phyloP scores from a whole-genome alignment of 495 filamentous ascomycete species.

The Aspergillus ellipticus region DNA sequence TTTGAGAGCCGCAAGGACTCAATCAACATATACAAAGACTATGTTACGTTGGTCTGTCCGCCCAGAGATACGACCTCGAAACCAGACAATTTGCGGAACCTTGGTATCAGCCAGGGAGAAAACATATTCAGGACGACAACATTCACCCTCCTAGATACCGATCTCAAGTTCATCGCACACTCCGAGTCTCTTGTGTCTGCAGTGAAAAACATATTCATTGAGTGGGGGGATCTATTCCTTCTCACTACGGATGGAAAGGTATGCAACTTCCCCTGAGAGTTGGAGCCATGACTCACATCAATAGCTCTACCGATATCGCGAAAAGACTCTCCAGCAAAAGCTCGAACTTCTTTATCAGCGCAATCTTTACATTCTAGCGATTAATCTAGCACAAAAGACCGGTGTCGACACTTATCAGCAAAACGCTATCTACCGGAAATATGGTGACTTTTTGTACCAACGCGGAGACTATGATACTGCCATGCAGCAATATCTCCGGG shows the following conservation, averaged over 20 bases:
- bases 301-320: slow-evolving; percentile 83
- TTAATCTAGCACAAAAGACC: slow-evolving; percentile 87
- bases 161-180: slow-evolving; percentile 86
- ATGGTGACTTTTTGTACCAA: slow-evolving; percentile 94
- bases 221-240: slow-evolving; percentile 90
- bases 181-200: slow-evolving; percentile 77
- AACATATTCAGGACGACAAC: slow-evolving; percentile 76
- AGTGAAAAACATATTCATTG: slow-evolving; percentile 73
- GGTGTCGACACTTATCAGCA: slow-evolving; percentile 74
- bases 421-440: slow-evolving; percentile 87
- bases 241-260: slow-evolving; percentile 89
- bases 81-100: slow-evolving; percentile 53
- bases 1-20: slow-evolving; percentile 88
- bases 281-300: slow-evolving; percentile 10
- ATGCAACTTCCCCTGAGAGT: slow-evolving; percentile 11
- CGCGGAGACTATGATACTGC: slow-evolving; percentile 93
- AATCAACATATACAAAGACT: slow-evolving; percentile 77
- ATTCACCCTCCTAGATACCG: slow-evolving; percentile 86
- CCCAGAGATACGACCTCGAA: slow-evolving; percentile 58
- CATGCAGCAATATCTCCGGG: slow-evolving; percentile 96
- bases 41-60: slow-evolving; percentile 84
- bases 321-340: slow-evolving; percentile 85
- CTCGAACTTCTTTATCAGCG: slow-evolving; percentile 92
- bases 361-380: slow-evolving; percentile 87
- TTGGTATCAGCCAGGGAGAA: slow-evolving; percentile 64